Evolutionary conservation across 2,329 filamentous ascomycete species (phyloP).

Genomic region (Pyricularia pennisetigena): DNA sequence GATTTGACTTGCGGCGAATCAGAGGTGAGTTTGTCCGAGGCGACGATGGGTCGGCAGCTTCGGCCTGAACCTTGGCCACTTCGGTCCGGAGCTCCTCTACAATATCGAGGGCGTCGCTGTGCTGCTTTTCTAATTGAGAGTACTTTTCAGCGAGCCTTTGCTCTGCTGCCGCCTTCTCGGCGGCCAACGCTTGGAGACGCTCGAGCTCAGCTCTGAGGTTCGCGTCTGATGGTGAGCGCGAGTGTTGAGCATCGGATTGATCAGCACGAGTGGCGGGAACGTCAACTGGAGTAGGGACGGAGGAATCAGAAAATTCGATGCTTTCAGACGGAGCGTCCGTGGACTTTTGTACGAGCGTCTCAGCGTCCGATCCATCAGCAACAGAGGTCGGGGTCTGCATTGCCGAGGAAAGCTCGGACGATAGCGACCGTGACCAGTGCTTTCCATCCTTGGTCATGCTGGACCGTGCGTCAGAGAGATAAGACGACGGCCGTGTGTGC

Average conservation of each 20-base stretch:
- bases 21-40: slow-evolving; percentile 60
- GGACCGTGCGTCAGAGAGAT: slow-evolving; percentile 70
- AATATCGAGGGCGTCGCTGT: slow-evolving; percentile 72
- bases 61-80: slow-evolving; percentile 63
- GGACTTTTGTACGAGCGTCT: slow-evolving; percentile 38
- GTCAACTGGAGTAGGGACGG: neutral
- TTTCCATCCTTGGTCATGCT: slow-evolving; percentile 56
- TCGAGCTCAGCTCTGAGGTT: slow-evolving; percentile 55
- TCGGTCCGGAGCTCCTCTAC: slow-evolving; percentile 89
- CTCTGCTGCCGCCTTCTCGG: slow-evolving; percentile 69
- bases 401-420: slow-evolving; percentile 85
- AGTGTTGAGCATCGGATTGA: neutral
- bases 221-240: neutral
- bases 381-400: slow-evolving; percentile 59
- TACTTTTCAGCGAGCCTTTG: slow-evolving; percentile 67
- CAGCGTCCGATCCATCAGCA: slow-evolving; percentile 51
- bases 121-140: slow-evolving; percentile 70
- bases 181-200: slow-evolving; percentile 57
- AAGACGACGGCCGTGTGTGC: slow-evolving; percentile 60
- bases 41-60: slow-evolving; percentile 43
- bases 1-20: slow-evolving; percentile 86
- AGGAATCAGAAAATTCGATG: neutral
- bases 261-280: neutral
- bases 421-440: slow-evolving; percentile 74
- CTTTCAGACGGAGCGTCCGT: slow-evolving; percentile 5